Evolutionary conservation across 2,329 filamentous ascomycete species (phyloP).

Genomic region (Hypomyces perniciosus): DNA sequence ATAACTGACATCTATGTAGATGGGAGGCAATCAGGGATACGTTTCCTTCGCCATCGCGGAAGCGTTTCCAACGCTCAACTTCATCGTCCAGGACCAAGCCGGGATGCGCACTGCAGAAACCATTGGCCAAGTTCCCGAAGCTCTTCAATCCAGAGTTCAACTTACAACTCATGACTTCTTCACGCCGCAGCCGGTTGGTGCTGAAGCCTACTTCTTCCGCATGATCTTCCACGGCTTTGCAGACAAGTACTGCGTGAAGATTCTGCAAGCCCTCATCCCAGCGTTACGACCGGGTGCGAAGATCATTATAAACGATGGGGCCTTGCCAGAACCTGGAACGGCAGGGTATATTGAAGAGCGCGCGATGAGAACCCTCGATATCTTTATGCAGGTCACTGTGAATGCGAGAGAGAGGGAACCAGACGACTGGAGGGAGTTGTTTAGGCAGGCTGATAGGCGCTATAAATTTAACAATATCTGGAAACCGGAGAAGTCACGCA

Average conservation of each 20-base stretch:
- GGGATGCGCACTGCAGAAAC: slow-evolving; percentile 18
- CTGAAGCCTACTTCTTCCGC: slow-evolving; percentile 26
- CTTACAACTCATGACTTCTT: slow-evolving; percentile 26
- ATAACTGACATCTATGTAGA: not conserved
- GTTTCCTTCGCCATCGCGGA: slow-evolving; percentile 12
- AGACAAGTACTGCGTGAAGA: slow-evolving; percentile 27
- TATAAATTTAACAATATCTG: slow-evolving; percentile 12
- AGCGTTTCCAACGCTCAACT: slow-evolving; percentile 9
- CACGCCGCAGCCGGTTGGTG: slow-evolving; percentile 20
- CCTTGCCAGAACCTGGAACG: slow-evolving; percentile 18
- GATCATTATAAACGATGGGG: slow-evolving; percentile 22
- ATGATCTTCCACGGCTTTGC: slow-evolving; percentile 29
- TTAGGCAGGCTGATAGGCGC: slow-evolving; percentile 9
- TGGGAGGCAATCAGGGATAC: slow-evolving; percentile 13
- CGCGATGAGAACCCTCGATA: slow-evolving; percentile 9
- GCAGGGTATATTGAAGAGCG: slow-evolving; percentile 8
- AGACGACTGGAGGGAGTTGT: slow-evolving; percentile 9
- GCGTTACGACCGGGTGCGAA: slow-evolving; percentile 22
- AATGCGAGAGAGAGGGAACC: slow-evolving; percentile 12
- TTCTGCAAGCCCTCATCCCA: slow-evolving; percentile 26
- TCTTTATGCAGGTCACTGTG: slow-evolving; percentile 14
- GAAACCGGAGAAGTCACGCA: slow-evolving; percentile 15
- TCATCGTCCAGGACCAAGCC: slow-evolving; percentile 17
- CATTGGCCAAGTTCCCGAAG: slow-evolving; percentile 16
- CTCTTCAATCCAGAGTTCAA: slow-evolving; percentile 16